Evolutionary conservation across 805 yeast genomes (phyloP), one percentile per base, ranked within the genome.

Genomic region (Candida palmyrensis): DNA sequence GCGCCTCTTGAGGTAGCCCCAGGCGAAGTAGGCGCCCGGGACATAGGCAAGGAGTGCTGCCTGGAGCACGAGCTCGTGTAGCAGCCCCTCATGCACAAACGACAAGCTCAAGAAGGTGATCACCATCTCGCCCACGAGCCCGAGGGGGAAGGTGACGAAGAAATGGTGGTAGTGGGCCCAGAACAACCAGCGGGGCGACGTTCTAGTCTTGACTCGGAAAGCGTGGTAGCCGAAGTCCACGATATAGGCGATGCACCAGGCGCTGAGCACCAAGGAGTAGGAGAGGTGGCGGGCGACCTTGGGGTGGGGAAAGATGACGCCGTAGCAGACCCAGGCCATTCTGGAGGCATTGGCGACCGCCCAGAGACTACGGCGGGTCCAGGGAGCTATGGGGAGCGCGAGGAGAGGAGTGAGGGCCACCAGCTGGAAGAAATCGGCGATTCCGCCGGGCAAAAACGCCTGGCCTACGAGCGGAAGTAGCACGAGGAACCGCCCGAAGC

Each of bases 361-460:
- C 64, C 65, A 59, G 3, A 53, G 24, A 53, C 56, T 2, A 30
- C 19, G 4, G 25, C 39, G 20, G 15, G 41, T 21, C 31, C 4
- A 13, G 5, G 19, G 29, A 19, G 8, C 11, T 10, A 9, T 27
- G 32, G 36, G 11, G 35, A 37, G 12, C 6, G 24, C 19, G 13
- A 40, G 19, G 8, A 27, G 10, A 8, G 71, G 70, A 6, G 57
- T 37, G 13, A 59, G 37, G 2, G 70, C 42, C 18, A 66, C 64
- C 8, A 57, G 56, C 29, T 65, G 71, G 44, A 77, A 72, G 55
- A 78, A 81, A 42, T 75, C 82, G 28, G 84, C 83, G 9, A 82
- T 75, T 0, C 86, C 88, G 5, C 81, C 86, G 1, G 87, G 82
- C 14, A 81, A 52, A 42, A 78, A 81, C 41, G 62, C 64, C 20